Evolutionary conservation across 768 basidiomycete species (phyloP).

Genomic region (Coprinopsis marcescibilis): DNA sequence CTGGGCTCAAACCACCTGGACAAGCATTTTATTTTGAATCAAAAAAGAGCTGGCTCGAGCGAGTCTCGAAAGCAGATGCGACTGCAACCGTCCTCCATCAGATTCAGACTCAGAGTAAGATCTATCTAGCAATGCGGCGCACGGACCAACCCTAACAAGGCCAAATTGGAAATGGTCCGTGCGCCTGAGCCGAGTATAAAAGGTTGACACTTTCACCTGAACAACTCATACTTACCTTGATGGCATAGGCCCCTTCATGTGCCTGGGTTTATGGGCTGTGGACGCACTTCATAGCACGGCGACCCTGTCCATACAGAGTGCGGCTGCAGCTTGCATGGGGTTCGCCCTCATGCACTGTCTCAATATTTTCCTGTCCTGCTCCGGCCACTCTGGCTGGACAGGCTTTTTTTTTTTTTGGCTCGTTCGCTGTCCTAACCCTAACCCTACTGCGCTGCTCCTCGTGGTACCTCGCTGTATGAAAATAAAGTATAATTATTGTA

Average conservation of each 20-base stretch:
- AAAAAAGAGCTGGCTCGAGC: no score
- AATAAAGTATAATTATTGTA: no score
- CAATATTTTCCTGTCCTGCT: slow-evolving; percentile 70
- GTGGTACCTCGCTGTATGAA: no score
- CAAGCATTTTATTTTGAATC: no score
- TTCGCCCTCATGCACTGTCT: slow-evolving; percentile 71
- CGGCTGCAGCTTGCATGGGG: slow-evolving; percentile 48
- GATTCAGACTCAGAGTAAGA: no score
- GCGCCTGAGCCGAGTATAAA: not conserved
- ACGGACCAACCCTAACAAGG: no score
- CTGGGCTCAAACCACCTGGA: no score
- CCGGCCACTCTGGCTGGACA: slow-evolving; percentile 55
- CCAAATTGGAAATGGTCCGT: not conserved
- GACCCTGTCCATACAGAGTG: slow-evolving; percentile 18
- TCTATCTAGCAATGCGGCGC: no score
- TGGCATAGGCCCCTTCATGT: slow-evolving; percentile 14
- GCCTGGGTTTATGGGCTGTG: slow-evolving; percentile 13
- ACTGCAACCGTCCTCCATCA: no score
- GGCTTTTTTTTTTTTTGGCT: slow-evolving; percentile 26
- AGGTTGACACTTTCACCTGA: not conserved
- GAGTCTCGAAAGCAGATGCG: no score
- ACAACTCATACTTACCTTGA: slow-evolving; percentile 16
- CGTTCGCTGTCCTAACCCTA: slow-evolving; percentile 12
- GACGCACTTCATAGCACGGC: slow-evolving; percentile 14
- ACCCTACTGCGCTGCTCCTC: no score